These are phyloP conservation scores for Clitoria ternatea DNA, from an alignment of 306 rosid species.

Conservation along the genomic window DNA sequence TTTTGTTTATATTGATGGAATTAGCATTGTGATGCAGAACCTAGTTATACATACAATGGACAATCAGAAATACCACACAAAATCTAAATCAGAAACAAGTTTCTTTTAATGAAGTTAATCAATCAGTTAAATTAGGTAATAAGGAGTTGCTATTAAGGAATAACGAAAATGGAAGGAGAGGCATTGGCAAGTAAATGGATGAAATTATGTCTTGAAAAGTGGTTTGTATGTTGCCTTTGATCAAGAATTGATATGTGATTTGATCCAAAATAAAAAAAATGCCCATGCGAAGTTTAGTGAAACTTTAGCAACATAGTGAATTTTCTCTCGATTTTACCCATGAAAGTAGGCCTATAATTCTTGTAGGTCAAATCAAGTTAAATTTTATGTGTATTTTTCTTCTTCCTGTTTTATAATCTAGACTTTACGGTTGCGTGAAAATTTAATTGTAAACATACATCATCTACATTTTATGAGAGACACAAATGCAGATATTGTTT, in stretches of 20 bases:
- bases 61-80: background rate
- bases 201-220: background rate
- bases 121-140: background rate
- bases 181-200: background rate
- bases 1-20: conserved; percentile 49
- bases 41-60: conserved; percentile 28
- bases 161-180: background rate
- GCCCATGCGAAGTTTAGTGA: background rate
- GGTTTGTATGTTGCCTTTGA: background rate
- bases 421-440: background rate
- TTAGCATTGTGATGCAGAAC: conserved; percentile 50
- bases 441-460: background rate
- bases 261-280: background rate
- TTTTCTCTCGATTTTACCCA: background rate
- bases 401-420: background rate
- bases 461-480: background rate
- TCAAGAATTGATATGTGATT: background rate
- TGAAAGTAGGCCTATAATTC: background rate
- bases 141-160: background rate
- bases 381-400: background rate
- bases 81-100: conserved; percentile 13
- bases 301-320: background rate
- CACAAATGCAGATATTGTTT: background rate
- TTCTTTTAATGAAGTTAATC: background rate
- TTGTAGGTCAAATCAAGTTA: background rate